A percentile compares a stretch with the other conserved stretches of the same genome.
These are phyloP conservation scores for Suhomyces panamericanus DNA, from an alignment of 1,139 yeast genomes.

Conservation along the genomic window DNA sequence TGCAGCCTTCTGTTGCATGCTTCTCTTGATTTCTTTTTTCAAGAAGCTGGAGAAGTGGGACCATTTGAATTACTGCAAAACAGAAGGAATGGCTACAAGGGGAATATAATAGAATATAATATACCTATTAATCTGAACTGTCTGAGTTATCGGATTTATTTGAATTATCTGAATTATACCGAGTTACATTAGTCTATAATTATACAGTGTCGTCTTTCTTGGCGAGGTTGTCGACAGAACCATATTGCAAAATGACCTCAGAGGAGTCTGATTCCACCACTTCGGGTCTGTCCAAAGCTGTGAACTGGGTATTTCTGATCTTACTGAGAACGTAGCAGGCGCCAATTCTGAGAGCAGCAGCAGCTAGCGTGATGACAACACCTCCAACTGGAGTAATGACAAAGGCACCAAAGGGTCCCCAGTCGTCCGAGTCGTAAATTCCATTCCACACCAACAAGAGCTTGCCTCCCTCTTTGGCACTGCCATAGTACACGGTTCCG, in stretches of 20 bases:
- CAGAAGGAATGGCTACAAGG: too few relatives aligned
- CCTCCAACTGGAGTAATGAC: constrained; percentile 90
- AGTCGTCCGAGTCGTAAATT: constrained; percentile 70
- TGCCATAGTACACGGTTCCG: constrained; percentile 74
- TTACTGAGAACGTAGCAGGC: constrained; percentile 38
- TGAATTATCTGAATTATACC: too few relatives aligned
- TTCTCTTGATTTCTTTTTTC: too few relatives aligned
- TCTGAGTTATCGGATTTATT: too few relatives aligned
- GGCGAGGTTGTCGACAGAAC: constrained; percentile 15
- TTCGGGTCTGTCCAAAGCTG: constrained; percentile 56
- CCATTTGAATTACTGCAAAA: too few relatives aligned
- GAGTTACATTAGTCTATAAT: constrained; percentile 2
- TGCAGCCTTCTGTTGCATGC: too few relatives aligned
- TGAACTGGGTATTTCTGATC: constrained; percentile 47
- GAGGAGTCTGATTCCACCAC: constrained; percentile 13
- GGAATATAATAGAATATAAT: too few relatives aligned
- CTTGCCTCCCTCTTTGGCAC: constrained; percentile 77
- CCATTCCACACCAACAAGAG: constrained; percentile 76
- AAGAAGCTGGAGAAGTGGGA: too few relatives aligned
- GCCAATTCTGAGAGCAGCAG: constrained; percentile 52
- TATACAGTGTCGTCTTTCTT: constrained; percentile 8
- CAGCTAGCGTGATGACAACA: constrained; percentile 53
- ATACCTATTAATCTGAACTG: too few relatives aligned
- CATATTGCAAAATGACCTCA: constrained; percentile 14
- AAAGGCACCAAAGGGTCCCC: constrained; percentile 96